Conservation (phyloP, 495 filamentous ascomycete genomes). For the Bombardia bombarda region DNA sequence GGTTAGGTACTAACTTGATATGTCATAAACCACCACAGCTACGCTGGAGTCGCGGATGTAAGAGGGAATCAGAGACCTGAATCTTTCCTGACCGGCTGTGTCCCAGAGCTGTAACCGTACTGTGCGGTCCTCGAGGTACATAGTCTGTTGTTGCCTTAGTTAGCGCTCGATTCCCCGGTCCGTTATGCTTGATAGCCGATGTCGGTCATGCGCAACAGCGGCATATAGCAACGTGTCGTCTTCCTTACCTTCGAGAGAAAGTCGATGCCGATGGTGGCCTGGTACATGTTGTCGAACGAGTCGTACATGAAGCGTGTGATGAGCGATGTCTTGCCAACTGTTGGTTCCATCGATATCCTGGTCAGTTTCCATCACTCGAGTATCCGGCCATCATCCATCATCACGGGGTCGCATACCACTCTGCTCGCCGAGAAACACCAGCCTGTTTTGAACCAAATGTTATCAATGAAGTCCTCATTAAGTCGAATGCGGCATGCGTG, state of each 20-base stretch:
- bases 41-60: constrained; percentile 97
- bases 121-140: constrained; percentile 98
- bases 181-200: not conserved
- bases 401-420: constrained; percentile 59
- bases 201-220: no score
- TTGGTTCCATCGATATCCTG: not conserved
- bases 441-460: constrained; percentile 45
- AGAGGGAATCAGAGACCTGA: constrained; percentile 91
- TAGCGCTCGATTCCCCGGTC: not conserved
- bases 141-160: constrained; percentile 53
- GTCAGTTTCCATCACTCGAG: constrained; percentile 18
- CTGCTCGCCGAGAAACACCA: constrained; percentile 96
- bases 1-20: constrained; percentile 54
- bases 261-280: constrained; percentile 98
- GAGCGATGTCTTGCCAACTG: constrained; percentile 96
- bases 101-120: constrained; percentile 98
- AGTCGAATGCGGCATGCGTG: no score
- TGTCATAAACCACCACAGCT: constrained; percentile 97
- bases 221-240: constrained; percentile 5
- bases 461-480: constrained; percentile 2
- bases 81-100: constrained; percentile 94
- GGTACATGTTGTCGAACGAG: constrained; percentile 99
- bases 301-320: constrained; percentile 99
- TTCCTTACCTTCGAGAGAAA: constrained; percentile 98
- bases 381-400: not conserved